These are phyloP conservation scores for Phytophthora foliorum DNA, from an alignment of 352 stramenopile genomes.

Conservation along the genomic window DNA sequence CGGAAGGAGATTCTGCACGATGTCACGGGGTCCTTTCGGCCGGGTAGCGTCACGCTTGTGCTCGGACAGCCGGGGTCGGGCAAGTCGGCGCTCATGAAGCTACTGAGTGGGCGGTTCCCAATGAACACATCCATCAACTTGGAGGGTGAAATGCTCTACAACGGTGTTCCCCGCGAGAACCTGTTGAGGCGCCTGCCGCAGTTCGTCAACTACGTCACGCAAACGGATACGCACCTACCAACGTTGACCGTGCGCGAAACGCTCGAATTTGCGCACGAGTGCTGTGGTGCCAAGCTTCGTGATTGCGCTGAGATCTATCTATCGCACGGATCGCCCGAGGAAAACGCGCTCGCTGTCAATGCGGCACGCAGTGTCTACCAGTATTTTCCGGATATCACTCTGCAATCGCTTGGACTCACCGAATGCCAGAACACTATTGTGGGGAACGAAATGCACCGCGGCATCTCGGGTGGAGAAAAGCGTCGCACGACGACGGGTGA, in stretches of 20 bases:
- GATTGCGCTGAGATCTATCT: neutral
- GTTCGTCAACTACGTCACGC: constrained; percentile 28
- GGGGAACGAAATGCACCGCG: constrained; percentile 28
- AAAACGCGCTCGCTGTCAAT: neutral
- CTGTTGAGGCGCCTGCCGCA: constrained; percentile 16
- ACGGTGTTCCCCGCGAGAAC: constrained; percentile 4
- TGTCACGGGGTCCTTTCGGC: constrained; percentile 23
- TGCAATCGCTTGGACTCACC: constrained; percentile 14
- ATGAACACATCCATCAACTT: constrained; percentile 23
- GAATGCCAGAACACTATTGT: no score
- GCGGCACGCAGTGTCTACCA: neutral
- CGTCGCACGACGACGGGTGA: no score
- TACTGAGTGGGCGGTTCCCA: constrained; percentile 18
- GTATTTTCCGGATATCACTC: neutral
- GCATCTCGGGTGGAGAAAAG: no score
- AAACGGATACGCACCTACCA: constrained; percentile 21
- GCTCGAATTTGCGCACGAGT: constrained; percentile 23
- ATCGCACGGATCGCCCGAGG: neutral
- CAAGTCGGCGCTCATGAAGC: constrained; percentile 28
- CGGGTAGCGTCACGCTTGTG: constrained; percentile 16
- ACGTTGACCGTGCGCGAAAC: constrained; percentile 24
- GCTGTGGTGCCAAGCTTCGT: constrained; percentile 7
- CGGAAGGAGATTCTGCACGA: constrained; percentile 28
- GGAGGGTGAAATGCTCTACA: constrained; percentile 25
- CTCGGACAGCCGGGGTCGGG: constrained; percentile 18